Percentiles rank a stretch among this genome's conserved stretches.
Evolutionary conservation across 768 basidiomycete genomes (phyloP).

Genomic region (Sporobolomyces pararoseus): DNA sequence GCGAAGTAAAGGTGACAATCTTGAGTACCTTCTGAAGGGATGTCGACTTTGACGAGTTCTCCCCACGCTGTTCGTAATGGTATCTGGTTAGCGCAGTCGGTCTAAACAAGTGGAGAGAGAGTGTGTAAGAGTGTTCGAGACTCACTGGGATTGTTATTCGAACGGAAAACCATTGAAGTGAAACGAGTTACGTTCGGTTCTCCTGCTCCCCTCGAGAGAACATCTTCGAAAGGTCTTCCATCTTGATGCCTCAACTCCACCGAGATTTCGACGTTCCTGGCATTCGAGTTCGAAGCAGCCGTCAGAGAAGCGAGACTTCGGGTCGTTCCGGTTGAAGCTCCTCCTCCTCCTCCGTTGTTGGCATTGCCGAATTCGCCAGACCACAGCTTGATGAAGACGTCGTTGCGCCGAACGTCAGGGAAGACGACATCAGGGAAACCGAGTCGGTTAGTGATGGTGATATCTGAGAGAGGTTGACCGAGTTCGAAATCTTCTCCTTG

Average conservation of each 20-base stretch:
- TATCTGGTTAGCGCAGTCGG: neutral
- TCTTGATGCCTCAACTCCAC: slow-evolving; percentile 77
- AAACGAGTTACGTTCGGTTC: slow-evolving; percentile 76
- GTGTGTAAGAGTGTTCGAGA: neutral
- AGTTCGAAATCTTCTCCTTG: slow-evolving; percentile 73
- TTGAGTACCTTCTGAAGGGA: slow-evolving; percentile 65
- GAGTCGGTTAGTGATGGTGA: slow-evolving; percentile 75
- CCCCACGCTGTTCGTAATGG: slow-evolving; percentile 60
- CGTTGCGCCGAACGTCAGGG: slow-evolving; percentile 86
- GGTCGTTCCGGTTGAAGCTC: slow-evolving; percentile 48
- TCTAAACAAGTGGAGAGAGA: neutral
- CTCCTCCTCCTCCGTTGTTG: slow-evolving; percentile 7
- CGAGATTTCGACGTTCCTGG: slow-evolving; percentile 79
- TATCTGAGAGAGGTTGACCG: slow-evolving; percentile 68
- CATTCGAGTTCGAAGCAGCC: slow-evolving; percentile 50
- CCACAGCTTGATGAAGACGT: slow-evolving; percentile 94
- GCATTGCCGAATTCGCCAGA: slow-evolving; percentile 67
- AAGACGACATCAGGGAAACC: slow-evolving; percentile 96
- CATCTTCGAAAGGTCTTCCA: slow-evolving; percentile 65
- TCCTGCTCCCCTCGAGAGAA: slow-evolving; percentile 77
- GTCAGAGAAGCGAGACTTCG: slow-evolving; percentile 36
- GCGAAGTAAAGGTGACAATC: slow-evolving; percentile 92
- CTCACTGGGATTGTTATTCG: slow-evolving; percentile 67
- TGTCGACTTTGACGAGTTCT: slow-evolving; percentile 80
- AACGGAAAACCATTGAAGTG: slow-evolving; percentile 84